A percentile compares a stretch with the other conserved stretches of the same genome.
Conservation (phyloP, 306 rosid genomes). For the Pachyrhizus erosus region DNA sequence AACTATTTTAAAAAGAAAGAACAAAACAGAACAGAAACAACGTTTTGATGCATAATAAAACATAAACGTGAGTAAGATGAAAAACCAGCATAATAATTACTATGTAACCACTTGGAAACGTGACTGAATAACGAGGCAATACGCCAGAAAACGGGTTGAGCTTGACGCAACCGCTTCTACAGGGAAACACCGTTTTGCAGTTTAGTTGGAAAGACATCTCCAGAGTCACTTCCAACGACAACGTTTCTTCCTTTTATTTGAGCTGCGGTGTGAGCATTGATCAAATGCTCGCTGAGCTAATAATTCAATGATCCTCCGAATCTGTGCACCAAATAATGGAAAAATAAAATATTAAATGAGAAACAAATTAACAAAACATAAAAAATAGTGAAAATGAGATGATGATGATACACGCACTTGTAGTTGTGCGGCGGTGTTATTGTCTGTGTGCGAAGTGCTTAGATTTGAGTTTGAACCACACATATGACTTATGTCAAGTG, state of each 20-base stretch:
- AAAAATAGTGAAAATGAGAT: neutral
- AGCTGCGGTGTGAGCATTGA: conserved; percentile 1
- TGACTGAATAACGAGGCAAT: conserved; percentile 46
- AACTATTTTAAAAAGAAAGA: neutral
- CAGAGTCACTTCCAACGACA: conserved; percentile 43
- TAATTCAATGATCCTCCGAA: conserved; percentile 25
- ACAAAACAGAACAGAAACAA: neutral
- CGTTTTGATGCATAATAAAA: neutral
- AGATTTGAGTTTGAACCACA: conserved; percentile 39
- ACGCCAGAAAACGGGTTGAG: conserved; percentile 52
- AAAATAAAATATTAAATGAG: neutral
- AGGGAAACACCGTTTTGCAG: conserved; percentile 52
- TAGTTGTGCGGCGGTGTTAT: conserved; percentile 14
- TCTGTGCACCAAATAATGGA: conserved; percentile 10
- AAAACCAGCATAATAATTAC: conserved; percentile 32
- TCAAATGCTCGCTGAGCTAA: neutral
- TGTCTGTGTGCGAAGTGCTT: neutral
- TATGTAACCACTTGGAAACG: conserved; percentile 29
- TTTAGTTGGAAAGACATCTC: conserved; percentile 63
- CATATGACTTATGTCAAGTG: neutral
- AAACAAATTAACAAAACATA: neutral
- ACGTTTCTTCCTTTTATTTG: conserved; percentile 18
- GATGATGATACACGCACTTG: conserved; percentile 22
- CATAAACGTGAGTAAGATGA: neutral
- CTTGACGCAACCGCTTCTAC: conserved; percentile 47